Conservation (phyloP, 2,329 filamentous ascomycete genomes). For the Xylaria sp. region DNA sequence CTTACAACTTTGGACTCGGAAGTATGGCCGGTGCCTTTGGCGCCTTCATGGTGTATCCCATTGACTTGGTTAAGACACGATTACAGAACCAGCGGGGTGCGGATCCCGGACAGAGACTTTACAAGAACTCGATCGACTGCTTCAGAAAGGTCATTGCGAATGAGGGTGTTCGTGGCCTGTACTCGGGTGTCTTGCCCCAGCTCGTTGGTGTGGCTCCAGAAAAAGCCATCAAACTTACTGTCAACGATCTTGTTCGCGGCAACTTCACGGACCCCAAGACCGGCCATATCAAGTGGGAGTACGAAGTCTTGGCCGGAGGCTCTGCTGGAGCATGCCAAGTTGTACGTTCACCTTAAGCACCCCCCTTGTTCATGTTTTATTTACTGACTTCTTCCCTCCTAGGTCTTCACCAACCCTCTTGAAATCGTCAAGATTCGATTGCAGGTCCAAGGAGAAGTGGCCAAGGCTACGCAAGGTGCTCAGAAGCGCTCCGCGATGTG, state of each 20-base stretch:
- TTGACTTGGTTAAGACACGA: conserved; percentile 96
- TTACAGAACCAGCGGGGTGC: conserved; percentile 94
- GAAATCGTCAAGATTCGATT: conserved; percentile 99
- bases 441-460: conserved; percentile 94
- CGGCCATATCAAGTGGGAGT: conserved; percentile 68
- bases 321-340: conserved; percentile 93
- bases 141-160: conserved; percentile 91
- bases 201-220: conserved; percentile 97
- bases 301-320: conserved; percentile 87
- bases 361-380: not conserved
- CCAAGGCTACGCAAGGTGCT: conserved; percentile 80
- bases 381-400: conserved; percentile 15
- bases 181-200: conserved; percentile 93
- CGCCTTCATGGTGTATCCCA: conserved; percentile 99
- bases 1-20: conserved; percentile 88
- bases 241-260: conserved; percentile 88
- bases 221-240: conserved; percentile 98
- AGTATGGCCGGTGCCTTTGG: conserved; percentile 93
- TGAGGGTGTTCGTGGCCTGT: conserved; percentile 86
- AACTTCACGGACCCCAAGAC: conserved; percentile 73
- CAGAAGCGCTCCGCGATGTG: conserved; percentile 93
- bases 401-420: conserved; percentile 94
- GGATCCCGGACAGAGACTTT: conserved; percentile 82
- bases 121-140: conserved; percentile 97
- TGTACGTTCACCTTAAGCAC: conserved; percentile 58